phyloP scores from a whole-genome alignment of 1,139 yeast genomes.

The Geotrichum carabidarum region DNA sequence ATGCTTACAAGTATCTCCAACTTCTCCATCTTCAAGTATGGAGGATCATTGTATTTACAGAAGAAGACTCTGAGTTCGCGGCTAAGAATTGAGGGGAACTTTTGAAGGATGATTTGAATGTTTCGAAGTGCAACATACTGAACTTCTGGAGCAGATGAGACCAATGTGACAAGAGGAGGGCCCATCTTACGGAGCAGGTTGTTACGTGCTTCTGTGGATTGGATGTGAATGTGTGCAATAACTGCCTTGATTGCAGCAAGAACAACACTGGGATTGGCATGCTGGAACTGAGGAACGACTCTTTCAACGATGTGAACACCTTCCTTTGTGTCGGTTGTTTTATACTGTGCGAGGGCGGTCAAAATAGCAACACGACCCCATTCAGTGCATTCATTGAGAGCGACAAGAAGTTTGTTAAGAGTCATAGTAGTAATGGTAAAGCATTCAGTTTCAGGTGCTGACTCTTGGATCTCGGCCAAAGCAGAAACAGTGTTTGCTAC shows the following conservation, averaged over 20 bases:
- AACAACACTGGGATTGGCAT: constrained; percentile 94
- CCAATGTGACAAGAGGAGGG: constrained; percentile 87
- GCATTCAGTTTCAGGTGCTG: constrained; percentile 53
- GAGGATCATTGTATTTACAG: constrained; percentile 90
- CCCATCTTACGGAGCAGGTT: constrained; percentile 64
- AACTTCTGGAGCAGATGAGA: constrained; percentile 86
- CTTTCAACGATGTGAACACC: constrained; percentile 85
- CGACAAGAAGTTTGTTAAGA: constrained; percentile 64
- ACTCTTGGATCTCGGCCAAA: constrained; percentile 71
- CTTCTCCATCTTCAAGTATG: constrained; percentile 87
- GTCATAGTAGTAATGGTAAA: constrained; percentile 43
- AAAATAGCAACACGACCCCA: constrained; percentile 96
- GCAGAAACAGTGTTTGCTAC: constrained; percentile 85
- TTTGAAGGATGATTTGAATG: constrained; percentile 82
- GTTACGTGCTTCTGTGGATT: constrained; percentile 45
- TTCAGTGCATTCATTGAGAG: constrained; percentile 94
- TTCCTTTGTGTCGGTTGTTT: constrained; percentile 53
- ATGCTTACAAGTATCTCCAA: constrained; percentile 83
- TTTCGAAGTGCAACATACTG: constrained; percentile 93
- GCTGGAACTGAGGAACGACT: constrained; percentile 93
- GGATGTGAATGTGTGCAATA: constrained; percentile 59
- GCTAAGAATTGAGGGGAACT: constrained; percentile 73
- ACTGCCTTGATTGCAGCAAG: constrained; percentile 80
- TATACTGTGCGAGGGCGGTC: constrained; percentile 70
- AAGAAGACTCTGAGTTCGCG: constrained; percentile 86